Evolutionary conservation across 805 yeast species (phyloP), one percentile per base, ranked within the genome.

Genomic region (Schwanniomyces polymorphus): DNA sequence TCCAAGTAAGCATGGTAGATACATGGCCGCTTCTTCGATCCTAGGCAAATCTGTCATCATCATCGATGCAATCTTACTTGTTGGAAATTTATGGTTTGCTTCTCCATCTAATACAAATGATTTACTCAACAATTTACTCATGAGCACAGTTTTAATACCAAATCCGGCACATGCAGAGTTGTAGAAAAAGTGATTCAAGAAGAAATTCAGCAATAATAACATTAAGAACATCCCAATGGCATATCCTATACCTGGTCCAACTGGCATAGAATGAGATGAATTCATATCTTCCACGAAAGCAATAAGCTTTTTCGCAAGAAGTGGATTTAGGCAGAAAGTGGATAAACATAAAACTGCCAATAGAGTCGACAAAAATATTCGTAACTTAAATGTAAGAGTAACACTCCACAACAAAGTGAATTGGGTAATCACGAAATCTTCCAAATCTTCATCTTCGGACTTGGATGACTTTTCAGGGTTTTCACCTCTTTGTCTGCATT

Each of bases 11-110:
- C 82, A 78, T 3, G 86, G 85, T 52, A 82, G 79, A 50, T 81
- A 84, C 7, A 79, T 78, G 9, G 82, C 61, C 5, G 89, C 88
- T 46, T 85, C 72, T 61, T 88, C 94, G 23, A 89, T 75, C 57
- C 95, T 80, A 16, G 90, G 78, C 27, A 88, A 68, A 59, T 89
- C 96, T 2, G 92, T 82, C 49, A 91, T 85, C 55, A 88, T 76
- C 57, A 88, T 63, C 8, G 88, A 81, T 18, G 92, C 86, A 47
- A 89, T 75, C 48, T 76, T 79, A 43, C 91, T 83, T 18, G 80
- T 74, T 1, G 94, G 83, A 57, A 68, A 86, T 49, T 75, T 68
- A 49, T 77, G 76, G 41, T 77, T 75, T 2, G 90, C 78, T 42
- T 71, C 70, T 10, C 81, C 74, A 47, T 82, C 78, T 14, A 89